phyloP scores from a whole-genome alignment of 1,139 yeast species.

The Ashbya aceris region DNA sequence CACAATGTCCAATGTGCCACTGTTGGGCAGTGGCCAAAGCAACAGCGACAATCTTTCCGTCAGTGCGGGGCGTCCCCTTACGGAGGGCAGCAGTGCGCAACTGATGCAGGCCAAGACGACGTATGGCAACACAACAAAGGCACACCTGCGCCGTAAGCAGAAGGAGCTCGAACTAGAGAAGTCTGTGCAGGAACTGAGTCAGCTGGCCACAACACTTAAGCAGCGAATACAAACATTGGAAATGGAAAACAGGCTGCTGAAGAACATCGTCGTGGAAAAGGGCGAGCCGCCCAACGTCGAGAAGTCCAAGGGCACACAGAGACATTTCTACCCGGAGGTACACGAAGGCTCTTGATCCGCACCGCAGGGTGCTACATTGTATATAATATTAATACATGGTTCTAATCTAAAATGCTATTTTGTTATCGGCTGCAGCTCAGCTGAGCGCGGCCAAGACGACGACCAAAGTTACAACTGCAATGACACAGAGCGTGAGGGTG shows the following conservation, averaged over 20 bases:
- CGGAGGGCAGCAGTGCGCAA: too few species aligned
- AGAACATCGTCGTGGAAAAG: constrained; percentile 64
- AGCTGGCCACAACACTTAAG: constrained; percentile 52
- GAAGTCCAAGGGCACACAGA: constrained; percentile 15
- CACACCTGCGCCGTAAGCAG: constrained; percentile 70
- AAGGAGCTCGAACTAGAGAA: constrained; percentile 81
- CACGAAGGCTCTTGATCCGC: not conserved
- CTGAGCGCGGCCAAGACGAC: constrained; percentile 33
- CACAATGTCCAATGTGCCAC: too few species aligned
- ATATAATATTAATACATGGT: not conserved
- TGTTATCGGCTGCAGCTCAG: constrained; percentile 11
- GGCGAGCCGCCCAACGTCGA: constrained; percentile 22
- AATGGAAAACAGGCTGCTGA: constrained; percentile 74
- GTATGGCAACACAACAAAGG: constrained; percentile 18
- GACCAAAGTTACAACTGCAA: constrained; percentile 34
- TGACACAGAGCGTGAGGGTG: constrained; percentile 41
- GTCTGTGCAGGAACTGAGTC: constrained; percentile 52
- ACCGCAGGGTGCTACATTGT: not conserved
- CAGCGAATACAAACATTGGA: constrained; percentile 58
- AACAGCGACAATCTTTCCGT: too few species aligned
- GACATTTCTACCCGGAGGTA: constrained; percentile 10
- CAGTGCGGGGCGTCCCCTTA: too few species aligned
- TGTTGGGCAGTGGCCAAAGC: too few species aligned
- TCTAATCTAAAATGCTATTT: not conserved
- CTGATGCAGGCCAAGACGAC: too few species aligned